Percentiles rank a stretch among this genome's conserved stretches.
Conservation (phyloP, 371 early-diverging fungal genomes). For the Basidiobolus meristosporus region DNA sequence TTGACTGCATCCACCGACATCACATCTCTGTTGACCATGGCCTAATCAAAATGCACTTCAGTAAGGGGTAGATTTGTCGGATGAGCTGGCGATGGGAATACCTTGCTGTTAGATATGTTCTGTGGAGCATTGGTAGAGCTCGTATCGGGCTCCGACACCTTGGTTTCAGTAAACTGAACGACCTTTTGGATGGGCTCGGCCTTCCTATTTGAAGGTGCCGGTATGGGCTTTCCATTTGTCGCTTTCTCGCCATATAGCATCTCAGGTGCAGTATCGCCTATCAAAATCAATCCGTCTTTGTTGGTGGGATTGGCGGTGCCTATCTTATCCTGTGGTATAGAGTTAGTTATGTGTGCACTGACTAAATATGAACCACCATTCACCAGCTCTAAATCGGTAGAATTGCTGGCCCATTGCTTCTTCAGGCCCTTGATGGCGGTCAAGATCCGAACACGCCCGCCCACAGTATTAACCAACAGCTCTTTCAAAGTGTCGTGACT, state of each 20-base stretch:
- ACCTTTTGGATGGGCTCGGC: too few species aligned
- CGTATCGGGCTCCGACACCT: too few species aligned
- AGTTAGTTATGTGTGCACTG: neutral
- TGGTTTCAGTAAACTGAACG: too few species aligned
- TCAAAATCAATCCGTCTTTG: neutral
- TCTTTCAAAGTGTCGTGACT: constrained; percentile 62
- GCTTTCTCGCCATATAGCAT: neutral
- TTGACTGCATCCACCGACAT: constrained; percentile 48
- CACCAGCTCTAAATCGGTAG: constrained; percentile 1
- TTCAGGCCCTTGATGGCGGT: constrained; percentile 49
- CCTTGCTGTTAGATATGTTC: neutral
- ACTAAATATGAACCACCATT: neutral
- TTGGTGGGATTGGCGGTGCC: neutral
- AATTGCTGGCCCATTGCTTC: constrained; percentile 27
- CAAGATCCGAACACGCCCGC: constrained; percentile 62
- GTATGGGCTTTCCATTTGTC: neutral
- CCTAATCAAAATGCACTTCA: neutral
- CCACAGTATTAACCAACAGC: constrained; percentile 62
- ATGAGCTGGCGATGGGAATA: neutral
- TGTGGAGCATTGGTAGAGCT: too few species aligned
- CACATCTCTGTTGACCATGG: neutral
- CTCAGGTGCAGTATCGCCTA: neutral
- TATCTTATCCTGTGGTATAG: neutral
- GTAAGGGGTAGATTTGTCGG: neutral
- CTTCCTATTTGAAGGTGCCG: too few species aligned